Base-by-base conservation (phyloP, 1,284 basidiomycete species). In the Ceratobasidium sp. region DNA sequence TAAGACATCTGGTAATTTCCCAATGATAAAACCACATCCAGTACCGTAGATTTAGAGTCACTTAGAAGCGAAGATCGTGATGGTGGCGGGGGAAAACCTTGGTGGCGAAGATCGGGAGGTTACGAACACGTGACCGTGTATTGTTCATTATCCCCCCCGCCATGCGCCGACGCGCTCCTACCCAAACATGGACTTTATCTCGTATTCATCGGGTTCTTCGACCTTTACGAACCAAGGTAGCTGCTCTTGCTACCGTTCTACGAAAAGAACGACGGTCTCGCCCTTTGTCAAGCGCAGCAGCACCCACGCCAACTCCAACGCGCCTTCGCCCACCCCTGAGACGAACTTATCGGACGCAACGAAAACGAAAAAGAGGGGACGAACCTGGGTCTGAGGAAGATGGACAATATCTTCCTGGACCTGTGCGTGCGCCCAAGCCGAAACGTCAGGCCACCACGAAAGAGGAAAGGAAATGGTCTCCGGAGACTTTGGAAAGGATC, bases 251-350 rank as follows among this genome's bases (percentile, higher is more conserved):
- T 44, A 31, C 66, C 17, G 15, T 53, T 5, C 66, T 69, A 27
- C 51, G 44, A 31, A 69, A 48, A 33, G 66, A 69, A 29, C 17
- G 36, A 15, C 66, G 33, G 24, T 57, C 33, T 47, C 36, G 53
- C 17, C 51, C 57, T 31, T 57, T 24, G 29, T 29, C 27, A 11
- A 54, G 36, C 31, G 45, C 54, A 4, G 29, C 41, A 27, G 66
- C 66, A 17, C 66, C 66, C 7, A 69, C 66, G 8, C 66, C 66
- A 54, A 69, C 66, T 29, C 66, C 66, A 31, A 69, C 66, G 1
- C 51, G 53, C 19, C 50, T 29, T 7, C 53, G 66, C 44, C 66
- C 66, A 8, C 66, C 66, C 27, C 53, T 69, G 17, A 31, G 66
- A 45, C 66, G 66, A 36, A 69, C 66, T 9, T 69, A 69, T 44